phyloP scores from a whole-genome alignment of 768 basidiomycete genomes.

The Paxillus rubicundulus region DNA sequence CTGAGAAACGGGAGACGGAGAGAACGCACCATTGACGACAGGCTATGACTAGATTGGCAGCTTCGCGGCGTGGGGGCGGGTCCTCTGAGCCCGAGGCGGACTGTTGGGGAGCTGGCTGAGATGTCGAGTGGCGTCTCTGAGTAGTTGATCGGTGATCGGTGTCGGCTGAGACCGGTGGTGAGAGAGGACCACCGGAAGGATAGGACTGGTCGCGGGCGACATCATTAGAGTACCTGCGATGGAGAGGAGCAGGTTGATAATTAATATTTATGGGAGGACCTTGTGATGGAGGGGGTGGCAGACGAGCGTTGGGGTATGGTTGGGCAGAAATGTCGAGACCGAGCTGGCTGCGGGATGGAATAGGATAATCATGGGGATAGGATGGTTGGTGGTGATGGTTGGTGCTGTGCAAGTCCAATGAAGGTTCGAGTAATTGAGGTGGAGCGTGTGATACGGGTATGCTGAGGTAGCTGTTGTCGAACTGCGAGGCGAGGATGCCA shows the following conservation, averaged over 20 bases:
- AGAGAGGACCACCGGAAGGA: slow-evolving; percentile 32
- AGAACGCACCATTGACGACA: slow-evolving; percentile 76
- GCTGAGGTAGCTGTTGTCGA: slow-evolving; percentile 45
- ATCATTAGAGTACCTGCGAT: slow-evolving; percentile 35
- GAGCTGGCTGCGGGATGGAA: slow-evolving; percentile 47
- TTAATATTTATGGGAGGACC: slow-evolving; percentile 9
- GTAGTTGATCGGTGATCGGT: slow-evolving; percentile 31
- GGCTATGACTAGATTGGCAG: slow-evolving; percentile 73
- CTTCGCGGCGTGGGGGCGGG: slow-evolving; percentile 46
- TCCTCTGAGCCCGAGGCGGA: slow-evolving; percentile 31
- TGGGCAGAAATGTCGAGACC: slow-evolving; percentile 43
- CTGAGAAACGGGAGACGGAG: slow-evolving; percentile 27
- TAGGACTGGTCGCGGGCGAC: slow-evolving; percentile 40
- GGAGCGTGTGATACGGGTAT: slow-evolving; percentile 39
- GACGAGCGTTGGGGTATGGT: slow-evolving; percentile 41
- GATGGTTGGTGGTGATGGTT: slow-evolving; percentile 34
- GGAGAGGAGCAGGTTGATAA: slow-evolving; percentile 19
- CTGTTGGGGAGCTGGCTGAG: slow-evolving; percentile 34
- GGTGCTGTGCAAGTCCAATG: slow-evolving; percentile 42
- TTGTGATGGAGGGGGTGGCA: slow-evolving; percentile 34
- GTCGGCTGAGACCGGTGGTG: slow-evolving; percentile 19
- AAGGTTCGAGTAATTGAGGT: slow-evolving; percentile 46
- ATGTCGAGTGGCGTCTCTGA: slow-evolving; percentile 45
- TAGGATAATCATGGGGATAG: slow-evolving; percentile 42
- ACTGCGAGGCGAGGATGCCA: slow-evolving; percentile 48